Evolutionary conservation across 495 filamentous ascomycete genomes (phyloP).

Genomic region (Bombardia bombarda): DNA sequence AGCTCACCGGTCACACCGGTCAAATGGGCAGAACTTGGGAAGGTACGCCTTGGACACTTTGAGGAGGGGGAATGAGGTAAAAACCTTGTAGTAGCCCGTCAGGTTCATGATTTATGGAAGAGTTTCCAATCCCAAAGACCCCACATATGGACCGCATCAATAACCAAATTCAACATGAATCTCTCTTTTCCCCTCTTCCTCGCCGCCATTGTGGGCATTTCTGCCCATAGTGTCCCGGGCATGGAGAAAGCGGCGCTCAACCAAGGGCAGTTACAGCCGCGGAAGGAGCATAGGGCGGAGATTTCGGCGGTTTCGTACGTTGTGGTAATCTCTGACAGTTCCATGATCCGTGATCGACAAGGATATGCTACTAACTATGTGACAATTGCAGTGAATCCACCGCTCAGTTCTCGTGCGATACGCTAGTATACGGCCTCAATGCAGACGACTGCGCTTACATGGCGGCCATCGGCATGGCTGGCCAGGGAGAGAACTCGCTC

Average conservation of each 20-base stretch:
- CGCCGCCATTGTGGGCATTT: too few relatives aligned
- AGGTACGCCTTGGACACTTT: not conserved
- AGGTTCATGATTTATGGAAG: not conserved
- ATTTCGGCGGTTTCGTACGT: too few relatives aligned
- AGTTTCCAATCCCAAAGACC: too few relatives aligned
- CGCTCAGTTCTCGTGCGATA: conserved; percentile 4
- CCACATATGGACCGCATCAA: too few relatives aligned
- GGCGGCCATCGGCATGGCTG: conserved; percentile 17
- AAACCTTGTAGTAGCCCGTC: not conserved
- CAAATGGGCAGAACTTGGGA: not conserved
- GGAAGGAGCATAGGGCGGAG: too few relatives aligned
- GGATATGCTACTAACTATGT: not conserved
- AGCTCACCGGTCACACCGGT: conserved; percentile 8
- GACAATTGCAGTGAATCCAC: not conserved
- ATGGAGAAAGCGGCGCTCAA: too few relatives aligned
- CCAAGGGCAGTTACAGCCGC: too few relatives aligned
- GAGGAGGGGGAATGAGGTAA: too few relatives aligned
- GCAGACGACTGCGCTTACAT: conserved; percentile 18
- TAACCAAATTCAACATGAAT: too few relatives aligned
- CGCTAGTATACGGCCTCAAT: conserved; percentile 11
- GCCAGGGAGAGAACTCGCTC: conserved; percentile 17
- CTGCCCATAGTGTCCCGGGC: too few relatives aligned
- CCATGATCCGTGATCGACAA: not conserved
- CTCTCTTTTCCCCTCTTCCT: too few relatives aligned
- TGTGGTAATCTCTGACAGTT: not conserved